Conservation (phyloP, 352 stramenopile species). For the Globisporangium mamillatum region DNA sequence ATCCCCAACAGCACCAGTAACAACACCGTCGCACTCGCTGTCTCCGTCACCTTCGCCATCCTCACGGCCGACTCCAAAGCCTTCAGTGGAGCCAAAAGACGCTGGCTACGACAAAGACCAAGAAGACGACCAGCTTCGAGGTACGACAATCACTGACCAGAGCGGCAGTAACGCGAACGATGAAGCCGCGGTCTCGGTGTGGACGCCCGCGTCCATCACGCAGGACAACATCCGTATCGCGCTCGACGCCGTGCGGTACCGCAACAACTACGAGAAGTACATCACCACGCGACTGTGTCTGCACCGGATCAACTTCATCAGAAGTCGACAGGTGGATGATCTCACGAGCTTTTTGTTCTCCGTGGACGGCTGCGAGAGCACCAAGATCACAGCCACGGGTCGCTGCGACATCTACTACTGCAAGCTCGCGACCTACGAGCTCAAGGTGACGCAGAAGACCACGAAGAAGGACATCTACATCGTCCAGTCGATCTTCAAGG, state of each 20-base stretch:
- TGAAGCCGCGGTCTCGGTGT: constrained; percentile 16
- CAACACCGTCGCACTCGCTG: background rate
- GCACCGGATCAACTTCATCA: constrained; percentile 38
- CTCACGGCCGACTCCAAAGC: background rate
- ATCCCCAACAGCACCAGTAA: background rate
- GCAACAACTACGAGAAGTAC: constrained; percentile 32
- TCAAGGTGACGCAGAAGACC: constrained; percentile 36
- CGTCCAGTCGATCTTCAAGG: constrained; percentile 43
- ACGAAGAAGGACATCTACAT: constrained; percentile 26
- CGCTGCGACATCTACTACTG: constrained; percentile 47
- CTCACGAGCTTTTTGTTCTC: constrained; percentile 33
- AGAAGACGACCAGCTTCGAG: background rate
- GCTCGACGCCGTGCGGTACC: constrained; percentile 38
- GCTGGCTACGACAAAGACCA: background rate
- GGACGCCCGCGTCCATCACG: constrained; percentile 23
- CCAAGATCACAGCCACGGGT: constrained; percentile 26
- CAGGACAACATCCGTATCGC: constrained; percentile 23
- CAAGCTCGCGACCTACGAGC: constrained; percentile 40
- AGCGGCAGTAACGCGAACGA: background rate
- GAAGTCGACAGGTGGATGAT: constrained; percentile 16
- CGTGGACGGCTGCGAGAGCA: constrained; percentile 34
- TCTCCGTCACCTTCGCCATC: background rate
- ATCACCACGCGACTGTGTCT: constrained; percentile 37
- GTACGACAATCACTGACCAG: background rate
- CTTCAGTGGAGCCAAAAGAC: background rate